These are phyloP conservation scores for Aspergillus carlsbadensis DNA, from an alignment of 495 filamentous ascomycete genomes.

Conservation along the genomic window DNA sequence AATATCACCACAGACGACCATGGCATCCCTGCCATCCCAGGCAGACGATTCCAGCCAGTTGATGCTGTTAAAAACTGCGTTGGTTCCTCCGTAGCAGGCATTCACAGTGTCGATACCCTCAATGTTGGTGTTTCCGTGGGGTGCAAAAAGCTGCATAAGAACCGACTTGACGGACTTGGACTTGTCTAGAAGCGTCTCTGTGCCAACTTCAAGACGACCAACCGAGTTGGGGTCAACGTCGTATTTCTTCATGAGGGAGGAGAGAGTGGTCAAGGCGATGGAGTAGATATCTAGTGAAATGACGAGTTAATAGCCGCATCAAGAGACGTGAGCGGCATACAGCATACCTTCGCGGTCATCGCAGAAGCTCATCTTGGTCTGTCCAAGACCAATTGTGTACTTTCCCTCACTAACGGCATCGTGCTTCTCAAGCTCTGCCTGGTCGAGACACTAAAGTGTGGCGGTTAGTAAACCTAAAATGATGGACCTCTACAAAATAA, in stretches of 20 bases:
- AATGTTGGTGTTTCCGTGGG: constrained; percentile 83
- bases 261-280: constrained; percentile 82
- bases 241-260: constrained; percentile 90
- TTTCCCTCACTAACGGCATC: constrained; percentile 93
- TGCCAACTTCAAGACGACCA: constrained; percentile 94
- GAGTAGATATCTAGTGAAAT: constrained; percentile 87
- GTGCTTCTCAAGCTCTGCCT: constrained; percentile 94
- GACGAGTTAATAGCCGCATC: constrained; percentile 3
- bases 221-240: constrained; percentile 86
- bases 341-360: constrained; percentile 95
- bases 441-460: constrained; percentile 80
- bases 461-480: constrained; percentile 23
- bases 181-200: constrained; percentile 98
- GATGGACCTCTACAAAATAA: too few relatives aligned
- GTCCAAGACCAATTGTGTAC: constrained; percentile 98
- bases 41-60: constrained; percentile 98
- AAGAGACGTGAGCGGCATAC: not conserved
- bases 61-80: constrained; percentile 93
- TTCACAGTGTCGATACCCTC: constrained; percentile 97
- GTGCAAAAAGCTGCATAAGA: constrained; percentile 92
- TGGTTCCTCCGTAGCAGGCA: constrained; percentile 98
- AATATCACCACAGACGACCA: constrained; percentile 96
- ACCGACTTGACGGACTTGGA: constrained; percentile 99
- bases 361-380: constrained; percentile 99
- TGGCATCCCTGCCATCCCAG: constrained; percentile 93